Evolutionary conservation across 1,284 basidiomycete species (phyloP), one percentile per base, ranked within the genome.

Genomic region (Ceratobasidium sp.): DNA sequence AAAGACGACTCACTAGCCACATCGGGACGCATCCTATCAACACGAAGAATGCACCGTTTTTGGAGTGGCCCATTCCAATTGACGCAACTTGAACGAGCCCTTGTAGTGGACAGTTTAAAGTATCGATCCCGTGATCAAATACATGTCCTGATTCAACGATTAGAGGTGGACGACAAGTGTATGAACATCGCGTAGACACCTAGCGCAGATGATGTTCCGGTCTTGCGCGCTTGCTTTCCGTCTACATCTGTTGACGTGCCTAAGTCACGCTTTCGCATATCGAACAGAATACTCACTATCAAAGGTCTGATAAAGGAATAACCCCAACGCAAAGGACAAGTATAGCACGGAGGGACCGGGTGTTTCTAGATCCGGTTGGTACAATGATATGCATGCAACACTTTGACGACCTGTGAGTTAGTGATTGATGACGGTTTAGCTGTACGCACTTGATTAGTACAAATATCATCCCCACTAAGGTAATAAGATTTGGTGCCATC

Each of bases 61-160:
- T 31, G 5, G 72, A 72, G 53, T 71, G 65, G 2, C 74, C 74
- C 7, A 73, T n/a, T 31, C 74, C 69, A 4, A 75, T 13, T n/a
- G 70, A 73, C n/a, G 71, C 72, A 15, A 62, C 71, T 47, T 72
- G 72, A 31, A 75, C 68, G 32, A 75, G 65, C 17, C 73, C 74
- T 3, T 72, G 70, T 32, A 75, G 50, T 6, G 71, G 68, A 43
- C 70, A 72, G 27, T 75, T 75, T 22, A 75, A 60, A 31, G 71
- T 75, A 52, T 75, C 74, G 31, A 75, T 75, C 10, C 73, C 74
- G 47, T 75, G 74, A 58, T 75, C 74, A 38, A 75, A 75, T n/a
- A 74, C 73, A 67, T 75, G 74, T 6, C 74, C 73, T 74, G 42
- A 34, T 54, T 17, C 40, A 40, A 38, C 43, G 22, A 49, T 42